Evolutionary conservation across 2,329 filamentous ascomycete genomes (phyloP).

Genomic region (Apiospora arundinis): DNA sequence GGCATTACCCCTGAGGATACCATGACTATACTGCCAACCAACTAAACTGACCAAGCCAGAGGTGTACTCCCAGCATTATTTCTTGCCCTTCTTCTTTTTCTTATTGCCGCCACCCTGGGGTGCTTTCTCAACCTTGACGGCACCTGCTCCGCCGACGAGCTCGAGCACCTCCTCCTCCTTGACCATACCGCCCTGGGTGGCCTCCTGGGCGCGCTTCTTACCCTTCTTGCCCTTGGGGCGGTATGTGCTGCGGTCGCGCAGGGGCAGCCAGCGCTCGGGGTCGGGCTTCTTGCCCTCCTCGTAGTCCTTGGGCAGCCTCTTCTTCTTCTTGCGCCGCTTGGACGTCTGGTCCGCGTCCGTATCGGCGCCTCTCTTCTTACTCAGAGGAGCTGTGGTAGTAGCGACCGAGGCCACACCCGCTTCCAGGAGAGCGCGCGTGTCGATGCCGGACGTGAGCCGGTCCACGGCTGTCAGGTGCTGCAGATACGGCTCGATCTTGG

Average conservation of each 20-base stretch:
- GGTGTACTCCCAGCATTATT: neutral
- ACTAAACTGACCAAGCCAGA: neutral
- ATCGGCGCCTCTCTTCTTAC: conserved; percentile 57
- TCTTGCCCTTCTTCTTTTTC: conserved; percentile 57
- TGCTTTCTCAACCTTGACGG: conserved; percentile 69
- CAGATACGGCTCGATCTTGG: conserved; percentile 61
- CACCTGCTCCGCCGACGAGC: conserved; percentile 67
- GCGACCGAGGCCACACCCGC: conserved; percentile 65
- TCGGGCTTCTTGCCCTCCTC: conserved; percentile 82
- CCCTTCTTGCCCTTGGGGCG: conserved; percentile 91
- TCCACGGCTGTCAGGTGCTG: conserved; percentile 66
- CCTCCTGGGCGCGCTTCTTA: conserved; percentile 78
- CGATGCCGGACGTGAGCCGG: conserved; percentile 64
- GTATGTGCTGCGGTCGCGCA: conserved; percentile 88
- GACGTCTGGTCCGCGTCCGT: conserved; percentile 48
- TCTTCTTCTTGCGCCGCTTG: conserved; percentile 61
- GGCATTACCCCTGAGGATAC: neutral
- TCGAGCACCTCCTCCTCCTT: conserved; percentile 74
- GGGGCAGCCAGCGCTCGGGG: conserved; percentile 89
- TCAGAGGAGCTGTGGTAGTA: conserved; percentile 44
- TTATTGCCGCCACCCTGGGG: conserved; percentile 36
- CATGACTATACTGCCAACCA: neutral
- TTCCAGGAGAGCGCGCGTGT: conserved; percentile 68
- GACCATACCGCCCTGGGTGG: conserved; percentile 85
- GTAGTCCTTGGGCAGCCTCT: conserved; percentile 70